Percentiles rank a stretch among this genome's conserved stretches.
Evolutionary conservation across 139 green algal species (phyloP).

Genomic region (Microglena sp.): DNA sequence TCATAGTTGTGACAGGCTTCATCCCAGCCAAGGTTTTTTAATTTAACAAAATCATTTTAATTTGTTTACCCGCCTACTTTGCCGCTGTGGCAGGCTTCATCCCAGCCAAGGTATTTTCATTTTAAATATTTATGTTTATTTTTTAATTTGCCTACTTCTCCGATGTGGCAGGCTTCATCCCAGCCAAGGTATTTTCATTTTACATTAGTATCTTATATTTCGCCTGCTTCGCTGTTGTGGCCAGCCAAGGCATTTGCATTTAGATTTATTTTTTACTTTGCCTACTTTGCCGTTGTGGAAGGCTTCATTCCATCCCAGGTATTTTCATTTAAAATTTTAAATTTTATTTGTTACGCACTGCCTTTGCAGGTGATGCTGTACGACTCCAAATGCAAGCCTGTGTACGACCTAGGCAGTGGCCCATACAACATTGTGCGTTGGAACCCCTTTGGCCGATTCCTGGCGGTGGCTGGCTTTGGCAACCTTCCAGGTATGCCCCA

Average conservation of each 20-base stretch:
- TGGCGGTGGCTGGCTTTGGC: constrained; percentile 69
- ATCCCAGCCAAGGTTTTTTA: constrained; percentile 84
- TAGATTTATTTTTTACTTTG: too few species aligned
- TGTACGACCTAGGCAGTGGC: constrained; percentile 78
- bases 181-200: constrained; percentile 75
- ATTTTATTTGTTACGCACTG: too few species aligned
- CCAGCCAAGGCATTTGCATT: too few species aligned
- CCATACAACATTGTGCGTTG: constrained; percentile 78
- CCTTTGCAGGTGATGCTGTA: constrained; percentile 77
- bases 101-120: constrained; percentile 76
- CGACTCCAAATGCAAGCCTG: constrained; percentile 64
- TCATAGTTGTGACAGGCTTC: constrained; percentile 67
- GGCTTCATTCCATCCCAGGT: constrained; percentile 79
- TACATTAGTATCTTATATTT: too few species aligned
- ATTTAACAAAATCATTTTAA: too few species aligned
- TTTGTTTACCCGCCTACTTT: too few species aligned
- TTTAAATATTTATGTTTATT: too few species aligned
- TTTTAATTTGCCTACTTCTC: too few species aligned
- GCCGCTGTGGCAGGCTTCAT: constrained; percentile 69
- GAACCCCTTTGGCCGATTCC: constrained; percentile 76
- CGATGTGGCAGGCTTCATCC: constrained; percentile 70
- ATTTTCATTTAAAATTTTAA: too few species aligned
- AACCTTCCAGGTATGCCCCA: constrained; percentile 52
- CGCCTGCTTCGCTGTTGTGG: too few species aligned
- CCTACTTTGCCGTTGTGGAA: constrained; percentile 70